These are phyloP conservation scores for Aureobasidium lini DNA, from an alignment of 2,329 filamentous ascomycete species.

Conservation along the genomic window DNA sequence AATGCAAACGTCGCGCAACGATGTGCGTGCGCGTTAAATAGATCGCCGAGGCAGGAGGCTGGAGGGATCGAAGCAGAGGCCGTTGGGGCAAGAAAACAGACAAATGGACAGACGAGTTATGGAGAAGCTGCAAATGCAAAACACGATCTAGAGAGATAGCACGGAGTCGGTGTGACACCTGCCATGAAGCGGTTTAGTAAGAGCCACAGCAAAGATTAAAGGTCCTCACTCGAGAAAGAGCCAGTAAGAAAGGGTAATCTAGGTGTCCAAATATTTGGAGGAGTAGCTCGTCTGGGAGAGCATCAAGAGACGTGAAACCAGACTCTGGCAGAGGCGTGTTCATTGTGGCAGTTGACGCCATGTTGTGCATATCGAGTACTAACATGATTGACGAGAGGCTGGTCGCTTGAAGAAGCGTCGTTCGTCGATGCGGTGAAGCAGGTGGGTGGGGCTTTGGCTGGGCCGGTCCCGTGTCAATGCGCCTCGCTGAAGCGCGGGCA, in stretches of 20 bases:
- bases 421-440: slow-evolving; percentile 1
- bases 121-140: slow-evolving; percentile 56
- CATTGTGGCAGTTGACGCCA: not conserved
- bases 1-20: slow-evolving; percentile 55
- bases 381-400: not conserved
- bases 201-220: slow-evolving; percentile 7
- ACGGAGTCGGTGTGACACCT: slow-evolving; percentile 58
- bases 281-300: slow-evolving; percentile 37
- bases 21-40: slow-evolving; percentile 60
- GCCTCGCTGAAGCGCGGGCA: not conserved
- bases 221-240: slow-evolving; percentile 32
- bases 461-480: not conserved
- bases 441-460: not conserved
- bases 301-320: not conserved
- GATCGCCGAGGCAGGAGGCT: slow-evolving; percentile 58
- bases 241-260: slow-evolving; percentile 40
- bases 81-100: slow-evolving; percentile 50
- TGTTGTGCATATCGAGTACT: not conserved
- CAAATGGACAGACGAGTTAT: slow-evolving; percentile 47
- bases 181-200: slow-evolving; percentile 12
- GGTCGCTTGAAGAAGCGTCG: too few species aligned
- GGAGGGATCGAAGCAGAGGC: slow-evolving; percentile 51
- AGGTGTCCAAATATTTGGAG: slow-evolving; percentile 38
- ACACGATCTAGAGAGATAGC: slow-evolving; percentile 57
- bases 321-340: not conserved